phyloP scores from a whole-genome alignment of 805 yeast genomes.

The Candida silvatica region DNA sequence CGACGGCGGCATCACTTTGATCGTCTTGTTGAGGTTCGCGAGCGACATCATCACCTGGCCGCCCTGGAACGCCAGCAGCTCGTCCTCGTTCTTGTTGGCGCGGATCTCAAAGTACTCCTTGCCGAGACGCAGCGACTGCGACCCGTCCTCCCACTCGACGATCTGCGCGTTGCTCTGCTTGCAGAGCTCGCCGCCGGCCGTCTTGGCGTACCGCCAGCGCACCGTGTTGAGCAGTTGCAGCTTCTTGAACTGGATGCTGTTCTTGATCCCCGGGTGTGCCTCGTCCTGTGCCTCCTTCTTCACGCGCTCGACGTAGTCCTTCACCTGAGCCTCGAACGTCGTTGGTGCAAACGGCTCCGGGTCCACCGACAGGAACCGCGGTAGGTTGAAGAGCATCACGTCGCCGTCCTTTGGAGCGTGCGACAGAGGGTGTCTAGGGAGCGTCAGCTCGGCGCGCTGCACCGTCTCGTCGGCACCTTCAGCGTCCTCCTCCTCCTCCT shows the following conservation, averaged over 20 bases:
- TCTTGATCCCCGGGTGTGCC: constrained; percentile 45
- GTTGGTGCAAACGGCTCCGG: constrained; percentile 81
- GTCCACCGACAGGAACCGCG: constrained; percentile 75
- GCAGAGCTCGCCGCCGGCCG: constrained; percentile 59
- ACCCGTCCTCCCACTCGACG: constrained; percentile 92
- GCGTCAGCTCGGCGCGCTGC: constrained; percentile 29
- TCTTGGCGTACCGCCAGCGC: constrained; percentile 88
- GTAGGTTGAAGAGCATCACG: constrained; percentile 49
- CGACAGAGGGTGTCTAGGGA: constrained; percentile 44
- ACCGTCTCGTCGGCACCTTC: constrained; percentile 13
- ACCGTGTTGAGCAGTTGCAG: constrained; percentile 50
- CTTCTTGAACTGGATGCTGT: constrained; percentile 27
- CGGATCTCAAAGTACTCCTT: constrained; percentile 78
- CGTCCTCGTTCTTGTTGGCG: constrained; percentile 55
- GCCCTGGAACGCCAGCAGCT: constrained; percentile 63
- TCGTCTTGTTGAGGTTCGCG: constrained; percentile 50
- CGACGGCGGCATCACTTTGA: constrained; percentile 83
- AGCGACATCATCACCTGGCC: constrained; percentile 67
- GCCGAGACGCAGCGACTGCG: constrained; percentile 78
- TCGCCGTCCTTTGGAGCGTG: constrained; percentile 28
- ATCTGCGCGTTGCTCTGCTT: constrained; percentile 87
- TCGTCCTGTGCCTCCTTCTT: constrained; percentile 9
- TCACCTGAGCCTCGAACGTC: constrained; percentile 38
- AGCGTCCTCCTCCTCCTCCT: constrained; percentile 25
- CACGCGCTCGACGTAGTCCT: constrained; percentile 28